Conservation (phyloP, 2,329 filamentous ascomycete species). For the Colletotrichum lindemuthianum region DNA sequence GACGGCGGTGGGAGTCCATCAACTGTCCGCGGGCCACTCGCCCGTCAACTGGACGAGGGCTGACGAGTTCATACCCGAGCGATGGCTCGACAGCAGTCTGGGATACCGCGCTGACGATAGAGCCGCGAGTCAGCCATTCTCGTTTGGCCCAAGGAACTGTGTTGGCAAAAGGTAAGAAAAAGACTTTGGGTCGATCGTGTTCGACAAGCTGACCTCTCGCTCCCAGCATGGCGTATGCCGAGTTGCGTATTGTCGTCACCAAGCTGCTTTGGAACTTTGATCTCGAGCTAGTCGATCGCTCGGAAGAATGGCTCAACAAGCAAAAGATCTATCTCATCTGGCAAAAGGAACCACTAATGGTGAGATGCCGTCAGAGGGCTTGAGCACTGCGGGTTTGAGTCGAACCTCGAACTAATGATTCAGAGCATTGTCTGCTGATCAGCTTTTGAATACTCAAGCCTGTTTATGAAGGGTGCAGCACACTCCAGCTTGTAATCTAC, state of each 20-base stretch:
- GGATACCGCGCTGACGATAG: neutral
- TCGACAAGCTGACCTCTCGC: no score
- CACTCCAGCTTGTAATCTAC: no score
- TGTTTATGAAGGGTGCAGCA: no score
- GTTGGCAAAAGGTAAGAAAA: constrained; percentile 56
- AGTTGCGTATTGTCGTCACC: constrained; percentile 58
- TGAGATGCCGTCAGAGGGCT: neutral
- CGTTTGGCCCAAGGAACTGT: constrained; percentile 59
- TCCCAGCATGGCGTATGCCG: constrained; percentile 53
- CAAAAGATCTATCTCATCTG: constrained; percentile 52
- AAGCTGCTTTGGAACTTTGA: constrained; percentile 59
- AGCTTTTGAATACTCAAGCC: no score
- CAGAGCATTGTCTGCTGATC: no score
- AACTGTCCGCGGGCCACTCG: constrained; percentile 20
- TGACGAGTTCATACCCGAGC: constrained; percentile 49
- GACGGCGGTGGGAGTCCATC: constrained; percentile 26
- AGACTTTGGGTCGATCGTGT: no score
- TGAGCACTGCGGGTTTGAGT: neutral
- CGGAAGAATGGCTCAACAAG: constrained; percentile 47
- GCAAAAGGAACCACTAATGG: constrained; percentile 40
- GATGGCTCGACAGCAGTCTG: constrained; percentile 44
- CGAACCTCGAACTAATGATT: neutral
- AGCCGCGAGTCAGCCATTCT: constrained; percentile 59
- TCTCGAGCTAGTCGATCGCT: constrained; percentile 47
- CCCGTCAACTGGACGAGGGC: constrained; percentile 44